phyloP scores from a whole-genome alignment of 225 moss, liverwort and hornwort genomes.

The Antitrichia curtipendula region DNA sequence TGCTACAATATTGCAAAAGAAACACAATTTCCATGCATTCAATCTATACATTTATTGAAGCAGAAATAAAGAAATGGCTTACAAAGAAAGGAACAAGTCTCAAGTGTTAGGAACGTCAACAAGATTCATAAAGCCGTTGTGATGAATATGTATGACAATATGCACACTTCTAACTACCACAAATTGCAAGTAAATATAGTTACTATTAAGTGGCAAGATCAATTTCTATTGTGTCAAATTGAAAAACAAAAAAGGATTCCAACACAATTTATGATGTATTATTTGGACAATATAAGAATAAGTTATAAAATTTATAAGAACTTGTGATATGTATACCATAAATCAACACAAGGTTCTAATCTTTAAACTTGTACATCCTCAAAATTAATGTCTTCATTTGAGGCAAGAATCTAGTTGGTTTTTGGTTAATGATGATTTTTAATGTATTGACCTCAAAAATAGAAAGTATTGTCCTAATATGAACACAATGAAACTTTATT shows the following conservation, averaged over 20 bases:
- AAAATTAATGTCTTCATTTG: not conserved
- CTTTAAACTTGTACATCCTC: no score
- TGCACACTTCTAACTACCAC: rapidly evolving
- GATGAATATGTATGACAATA: not conserved
- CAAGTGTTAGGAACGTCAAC: rapidly evolving
- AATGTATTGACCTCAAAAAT: not conserved
- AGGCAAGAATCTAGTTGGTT: not conserved
- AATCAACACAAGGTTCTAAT: not conserved
- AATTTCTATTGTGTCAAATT: not conserved
- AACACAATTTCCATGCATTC: not conserved
- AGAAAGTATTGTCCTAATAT: not conserved
- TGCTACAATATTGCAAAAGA: no score
- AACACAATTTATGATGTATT: not conserved
- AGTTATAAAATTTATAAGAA: not conserved
- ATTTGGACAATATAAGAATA: not conserved
- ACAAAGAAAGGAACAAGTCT: not conserved
- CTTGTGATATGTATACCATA: not conserved
- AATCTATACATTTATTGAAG: not conserved
- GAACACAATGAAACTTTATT: rapidly evolving
- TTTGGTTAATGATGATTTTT: not conserved
- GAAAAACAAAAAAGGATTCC: rapidly evolving
- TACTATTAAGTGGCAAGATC: no score
- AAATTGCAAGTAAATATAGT: not conserved
- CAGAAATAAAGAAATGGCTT: not conserved
- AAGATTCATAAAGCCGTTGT: not conserved